Percentiles rank a stretch among this genome's conserved stretches.
Conservation (phyloP, 2,329 filamentous ascomycete species). For the Colletotrichum cuscutae region DNA sequence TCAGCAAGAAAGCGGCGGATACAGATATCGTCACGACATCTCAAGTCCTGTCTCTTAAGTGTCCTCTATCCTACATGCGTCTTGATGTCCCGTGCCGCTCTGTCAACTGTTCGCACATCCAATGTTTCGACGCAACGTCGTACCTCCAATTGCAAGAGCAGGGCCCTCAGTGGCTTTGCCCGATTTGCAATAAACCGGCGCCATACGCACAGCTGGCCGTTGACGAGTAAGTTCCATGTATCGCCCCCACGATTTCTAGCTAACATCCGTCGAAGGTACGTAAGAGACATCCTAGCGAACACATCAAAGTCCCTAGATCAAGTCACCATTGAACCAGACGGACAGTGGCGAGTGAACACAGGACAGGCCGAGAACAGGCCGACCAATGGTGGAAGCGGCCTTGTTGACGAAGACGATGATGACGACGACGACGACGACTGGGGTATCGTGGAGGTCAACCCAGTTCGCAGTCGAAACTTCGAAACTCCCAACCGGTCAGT, state of each 20-base stretch:
- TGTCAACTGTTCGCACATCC: slow-evolving; percentile 83
- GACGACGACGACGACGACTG: slow-evolving; percentile 62
- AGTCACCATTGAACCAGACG: slow-evolving; percentile 89
- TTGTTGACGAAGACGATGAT: slow-evolving; percentile 46
- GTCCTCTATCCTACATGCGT: slow-evolving; percentile 87
- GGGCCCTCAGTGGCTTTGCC: slow-evolving; percentile 96
- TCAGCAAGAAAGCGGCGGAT: slow-evolving; percentile 84
- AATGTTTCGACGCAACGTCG: slow-evolving; percentile 93
- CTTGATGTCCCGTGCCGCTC: slow-evolving; percentile 85
- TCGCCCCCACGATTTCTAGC: slow-evolving; percentile 1
- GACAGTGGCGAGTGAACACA: slow-evolving; percentile 71
- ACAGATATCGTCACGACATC: slow-evolving; percentile 91
- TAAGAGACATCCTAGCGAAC: slow-evolving; percentile 83
- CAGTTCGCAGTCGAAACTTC: slow-evolving; percentile 45
- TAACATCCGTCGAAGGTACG: slow-evolving; percentile 68
- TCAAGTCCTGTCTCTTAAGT: slow-evolving; percentile 89
- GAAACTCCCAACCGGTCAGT: slow-evolving; percentile 50
- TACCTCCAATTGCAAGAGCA: slow-evolving; percentile 96
- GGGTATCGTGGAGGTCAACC: slow-evolving; percentile 57
- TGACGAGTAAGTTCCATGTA: slow-evolving; percentile 74
- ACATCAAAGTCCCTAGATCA: slow-evolving; percentile 80
- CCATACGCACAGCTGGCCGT: slow-evolving; percentile 86
- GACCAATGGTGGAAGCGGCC: slow-evolving; percentile 39
- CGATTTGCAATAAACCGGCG: slow-evolving; percentile 87
- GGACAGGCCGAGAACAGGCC: slow-evolving; percentile 43